Evolutionary conservation across 1,139 yeast genomes (phyloP), one percentile per base, ranked within the genome.

Genomic region (Zygoascus hellenicus): DNA sequence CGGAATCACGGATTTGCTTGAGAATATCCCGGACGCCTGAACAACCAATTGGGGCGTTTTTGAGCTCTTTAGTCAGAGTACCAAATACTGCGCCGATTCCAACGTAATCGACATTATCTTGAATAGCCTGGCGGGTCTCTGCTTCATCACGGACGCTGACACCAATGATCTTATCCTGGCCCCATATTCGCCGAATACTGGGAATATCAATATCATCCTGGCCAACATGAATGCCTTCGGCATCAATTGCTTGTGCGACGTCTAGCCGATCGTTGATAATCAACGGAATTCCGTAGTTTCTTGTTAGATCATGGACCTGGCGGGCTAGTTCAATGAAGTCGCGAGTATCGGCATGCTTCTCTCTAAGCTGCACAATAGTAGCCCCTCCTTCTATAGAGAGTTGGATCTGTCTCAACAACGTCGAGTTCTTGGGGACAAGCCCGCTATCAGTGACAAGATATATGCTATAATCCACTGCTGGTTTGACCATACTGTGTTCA

Each of bases 171-270:
- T 83, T 87, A 50, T 77, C 71, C 0, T 81, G 76, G 0, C 96
- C 96, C 19, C 90, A 65, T 37, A 86, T 58, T 55, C 70, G 62
- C 37, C 97, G 66, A 0, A 79, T 94, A 26, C 72, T 54, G 1
- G 65, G 63, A 2, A 83, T 83, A 38, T 68, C 70, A 87, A 90
- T 85, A 61, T 90, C 97, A 49, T 83, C 92, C 63, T 89, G 97
- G 1, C 97, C 97, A 16, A 90, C 88, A 67, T 90, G 97, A 13
- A 90, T 83, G 32, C 96, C 96, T 51, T 89, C 96, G 0, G 96
- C 96, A 57, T 78, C 94, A 47, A 87, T 72, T 0, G 97, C 97
- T 45, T 89, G 68, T 0, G 96, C 97, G 5, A 90, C 88, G 60
- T 90, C 97, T 6, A 88, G 76, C 42, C 97, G 69, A 61, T 90